Conservation (phyloP, 2,329 filamentous ascomycete genomes). For the Neofusicoccum cordaticola region DNA sequence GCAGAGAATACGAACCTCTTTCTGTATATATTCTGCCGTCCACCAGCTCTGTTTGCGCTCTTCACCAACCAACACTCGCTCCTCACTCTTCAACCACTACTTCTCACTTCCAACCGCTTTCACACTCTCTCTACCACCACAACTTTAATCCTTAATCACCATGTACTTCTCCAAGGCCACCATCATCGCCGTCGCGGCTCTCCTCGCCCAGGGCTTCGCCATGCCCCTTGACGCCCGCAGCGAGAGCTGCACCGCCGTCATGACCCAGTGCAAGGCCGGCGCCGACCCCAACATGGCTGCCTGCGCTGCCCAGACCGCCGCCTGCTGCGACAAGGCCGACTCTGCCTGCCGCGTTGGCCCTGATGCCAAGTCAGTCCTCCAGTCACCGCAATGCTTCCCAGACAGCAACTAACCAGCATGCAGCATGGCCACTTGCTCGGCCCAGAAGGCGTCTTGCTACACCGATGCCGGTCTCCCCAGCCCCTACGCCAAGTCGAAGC, state of each 20-base stretch:
- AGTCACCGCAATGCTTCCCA: too few relatives aligned
- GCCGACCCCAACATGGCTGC: slow-evolving; percentile 2
- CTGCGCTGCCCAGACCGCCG: background rate
- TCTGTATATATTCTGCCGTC: background rate
- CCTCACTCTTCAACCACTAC: background rate
- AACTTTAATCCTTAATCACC: slow-evolving; percentile 9
- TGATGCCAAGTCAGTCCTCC: background rate
- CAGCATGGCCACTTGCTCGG: background rate
- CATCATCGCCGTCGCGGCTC: slow-evolving; percentile 17
- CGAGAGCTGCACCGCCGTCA: background rate
- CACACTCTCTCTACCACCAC: background rate
- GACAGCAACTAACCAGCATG: too few relatives aligned
- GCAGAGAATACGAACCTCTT: slow-evolving; percentile 5
- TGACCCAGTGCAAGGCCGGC: slow-evolving; percentile 2
- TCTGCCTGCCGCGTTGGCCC: background rate
- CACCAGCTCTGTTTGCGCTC: background rate
- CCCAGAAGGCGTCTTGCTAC: background rate
- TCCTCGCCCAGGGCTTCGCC: slow-evolving; percentile 10
- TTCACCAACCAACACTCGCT: slow-evolving; percentile 6
- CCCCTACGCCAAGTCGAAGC: slow-evolving; percentile 2
- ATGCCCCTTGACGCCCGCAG: slow-evolving; percentile 7
- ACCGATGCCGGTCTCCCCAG: background rate
- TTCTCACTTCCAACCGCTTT: background rate
- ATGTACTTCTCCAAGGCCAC: slow-evolving; percentile 16
- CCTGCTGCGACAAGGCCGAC: background rate